Evolutionary conservation across 345 rosid species (phyloP).

Genomic region (Pelargonium nanum): DNA sequence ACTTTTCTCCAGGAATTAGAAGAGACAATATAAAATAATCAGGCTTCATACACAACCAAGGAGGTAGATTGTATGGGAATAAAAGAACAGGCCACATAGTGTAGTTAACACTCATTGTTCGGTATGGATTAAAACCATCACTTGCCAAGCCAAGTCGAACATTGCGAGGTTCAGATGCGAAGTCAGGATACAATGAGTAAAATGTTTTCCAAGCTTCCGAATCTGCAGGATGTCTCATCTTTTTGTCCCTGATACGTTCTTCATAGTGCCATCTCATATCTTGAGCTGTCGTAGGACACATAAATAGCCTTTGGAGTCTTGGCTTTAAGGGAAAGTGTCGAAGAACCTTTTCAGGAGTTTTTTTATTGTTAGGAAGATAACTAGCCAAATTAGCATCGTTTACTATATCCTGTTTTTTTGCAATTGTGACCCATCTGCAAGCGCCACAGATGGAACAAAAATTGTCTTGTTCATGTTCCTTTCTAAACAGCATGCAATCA

Average conservation of each 20-base stretch:
- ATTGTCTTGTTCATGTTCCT: no score
- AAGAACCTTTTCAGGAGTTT: neutral
- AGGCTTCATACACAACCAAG: conserved; percentile 7
- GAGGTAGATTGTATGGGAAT: conserved; percentile 3
- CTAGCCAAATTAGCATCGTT: no score
- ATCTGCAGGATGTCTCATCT: conserved; percentile 7
- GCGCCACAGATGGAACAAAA: no score
- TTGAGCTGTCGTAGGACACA: conserved; percentile 1
- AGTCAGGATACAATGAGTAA: no score
- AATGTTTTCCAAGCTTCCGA: neutral
- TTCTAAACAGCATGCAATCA: neutral
- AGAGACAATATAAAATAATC: neutral
- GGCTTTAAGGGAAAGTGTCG: conserved; percentile 6
- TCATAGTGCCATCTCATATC: neutral
- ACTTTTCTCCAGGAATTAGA: neutral
- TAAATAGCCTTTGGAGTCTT: conserved; percentile 4
- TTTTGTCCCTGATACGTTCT: neutral
- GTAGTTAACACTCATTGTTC: neutral
- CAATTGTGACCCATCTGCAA: neutral
- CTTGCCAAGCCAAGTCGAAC: neutral
- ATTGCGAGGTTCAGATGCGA: no score
- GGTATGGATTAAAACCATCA: conserved; percentile 1
- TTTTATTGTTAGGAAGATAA: no score
- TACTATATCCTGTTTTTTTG: no score
- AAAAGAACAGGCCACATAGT: neutral